Evolutionary conservation across 805 yeast genomes (phyloP).

Genomic region (Pichia cabralensis): DNA sequence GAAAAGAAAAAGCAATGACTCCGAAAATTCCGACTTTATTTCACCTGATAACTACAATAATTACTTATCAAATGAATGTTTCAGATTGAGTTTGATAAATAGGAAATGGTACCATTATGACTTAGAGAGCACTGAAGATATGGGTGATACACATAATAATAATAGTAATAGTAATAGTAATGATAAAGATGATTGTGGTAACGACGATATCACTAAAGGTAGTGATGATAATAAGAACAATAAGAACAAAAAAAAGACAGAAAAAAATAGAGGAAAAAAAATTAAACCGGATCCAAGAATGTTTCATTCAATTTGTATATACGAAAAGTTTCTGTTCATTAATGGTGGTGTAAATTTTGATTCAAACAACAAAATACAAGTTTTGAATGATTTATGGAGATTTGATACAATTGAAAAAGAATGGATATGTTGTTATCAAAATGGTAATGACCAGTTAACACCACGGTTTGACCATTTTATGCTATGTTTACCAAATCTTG

Average conservation of each 20-base stretch:
- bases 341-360: constrained; percentile 55
- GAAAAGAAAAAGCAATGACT: neutral
- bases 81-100: constrained; percentile 48
- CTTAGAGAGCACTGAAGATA: constrained; percentile 14
- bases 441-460: constrained; percentile 14
- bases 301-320: constrained; percentile 47
- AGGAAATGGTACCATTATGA: constrained; percentile 42
- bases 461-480: constrained; percentile 46
- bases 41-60: no score
- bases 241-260: neutral
- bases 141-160: neutral
- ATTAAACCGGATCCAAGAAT: constrained; percentile 37
- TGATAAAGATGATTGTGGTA: no score
- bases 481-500: constrained; percentile 30
- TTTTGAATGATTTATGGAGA: constrained; percentile 62
- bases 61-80: constrained; percentile 54
- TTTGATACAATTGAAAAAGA: constrained; percentile 40
- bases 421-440: constrained; percentile 45
- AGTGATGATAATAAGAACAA: no score
- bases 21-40: constrained; percentile 1
- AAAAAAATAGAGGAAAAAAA: no score
- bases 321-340: constrained; percentile 41
- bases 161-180: no score
- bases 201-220: neutral
- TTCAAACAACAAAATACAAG: constrained; percentile 27